phyloP scores from a whole-genome alignment of 2,329 filamentous ascomycete genomes.

The Macrophomina tecta region DNA sequence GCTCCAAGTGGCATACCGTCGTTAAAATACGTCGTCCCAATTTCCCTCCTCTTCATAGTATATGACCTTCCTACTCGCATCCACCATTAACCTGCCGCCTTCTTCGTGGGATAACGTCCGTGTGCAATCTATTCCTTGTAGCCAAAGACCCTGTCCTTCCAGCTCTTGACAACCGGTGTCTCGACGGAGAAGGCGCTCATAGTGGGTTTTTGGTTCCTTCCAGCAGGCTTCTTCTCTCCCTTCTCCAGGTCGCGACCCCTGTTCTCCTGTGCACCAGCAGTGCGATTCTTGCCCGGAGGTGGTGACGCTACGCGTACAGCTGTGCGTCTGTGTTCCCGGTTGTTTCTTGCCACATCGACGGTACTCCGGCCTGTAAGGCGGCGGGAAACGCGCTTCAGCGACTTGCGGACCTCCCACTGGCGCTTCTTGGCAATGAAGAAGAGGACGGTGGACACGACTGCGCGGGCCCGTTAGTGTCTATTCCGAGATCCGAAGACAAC shows the following conservation, averaged over 20 bases:
- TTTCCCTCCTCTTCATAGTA: not conserved
- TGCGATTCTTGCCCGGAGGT: constrained; percentile 34
- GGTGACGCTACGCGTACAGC: constrained; percentile 45
- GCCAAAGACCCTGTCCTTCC: constrained; percentile 28
- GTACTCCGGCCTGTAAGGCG: constrained; percentile 50
- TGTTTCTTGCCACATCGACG: constrained; percentile 29
- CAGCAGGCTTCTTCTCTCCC: constrained; percentile 28
- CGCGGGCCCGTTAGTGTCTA: constrained; percentile 31
- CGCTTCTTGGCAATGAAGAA: constrained; percentile 84
- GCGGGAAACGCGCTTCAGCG: constrained; percentile 68
- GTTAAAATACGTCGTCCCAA: not conserved
- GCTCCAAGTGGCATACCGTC: constrained; percentile 14
- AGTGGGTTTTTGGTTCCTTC: constrained; percentile 33
- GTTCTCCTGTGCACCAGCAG: constrained; percentile 32
- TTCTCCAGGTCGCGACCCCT: constrained; percentile 44
- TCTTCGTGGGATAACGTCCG: not conserved
- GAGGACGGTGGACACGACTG: constrained; percentile 69
- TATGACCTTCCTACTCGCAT: not conserved
- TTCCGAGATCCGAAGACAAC: too few relatives aligned
- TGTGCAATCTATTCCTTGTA: not conserved
- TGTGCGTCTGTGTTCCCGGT: constrained; percentile 33
- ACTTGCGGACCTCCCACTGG: constrained; percentile 80
- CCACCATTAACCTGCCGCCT: not conserved
- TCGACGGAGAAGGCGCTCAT: constrained; percentile 41
- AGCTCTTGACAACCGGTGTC: constrained; percentile 34